Evolutionary conservation across 495 filamentous ascomycete species (phyloP), one percentile per base, ranked within the genome.

Genomic region (Pseudotulostoma volvatum): DNA sequence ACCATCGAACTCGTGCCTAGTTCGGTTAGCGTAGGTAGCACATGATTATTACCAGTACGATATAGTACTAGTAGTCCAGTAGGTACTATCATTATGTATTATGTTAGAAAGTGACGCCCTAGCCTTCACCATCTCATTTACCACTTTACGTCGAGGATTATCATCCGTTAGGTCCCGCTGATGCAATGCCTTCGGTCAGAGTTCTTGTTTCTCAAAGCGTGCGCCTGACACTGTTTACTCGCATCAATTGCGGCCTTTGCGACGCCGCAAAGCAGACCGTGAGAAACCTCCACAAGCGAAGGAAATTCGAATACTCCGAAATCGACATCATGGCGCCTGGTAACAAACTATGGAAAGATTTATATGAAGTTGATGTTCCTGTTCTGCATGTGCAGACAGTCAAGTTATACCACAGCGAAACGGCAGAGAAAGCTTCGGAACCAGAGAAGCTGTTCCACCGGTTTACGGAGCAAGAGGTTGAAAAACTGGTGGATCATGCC

Each of bases 321-420:
- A 64, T 82, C 33, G 75, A 94, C 53, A 81, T 94, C 14, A 76
- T 85, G 71, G 63, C 64, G 20, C 63, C 70, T 0, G 71, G 63
- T 30, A 67, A 72, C 28, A 70, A 77, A 44, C 42, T 56, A 18
- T 93, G 85, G 86, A 80, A 73, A 49, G 69, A 79, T 51, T 54
- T 83, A 9, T 94, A 94, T 51, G 86, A 92, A 17, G 88, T 92
- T 52, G 86, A 94, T 51, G 79, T 84, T 1, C 86, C 86, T 2
- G 86, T 94, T 36, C 78, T 93, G 9, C 86, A 93, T 51, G 57
- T 70, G 9, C 63, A 71, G 25, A 49, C 58, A 8, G 68, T 28
- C 23, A 60, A 9, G 39, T 56, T 28, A 21, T 20, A 39, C 7
- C 52, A 63, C 30, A 60, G 66, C 2, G 11, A 11, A 28, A 11